Evolutionary conservation across 164 flowering plant species (phyloP), one percentile per base, ranked within the genome.

Genomic region (Chimonanthus praecox): DNA sequence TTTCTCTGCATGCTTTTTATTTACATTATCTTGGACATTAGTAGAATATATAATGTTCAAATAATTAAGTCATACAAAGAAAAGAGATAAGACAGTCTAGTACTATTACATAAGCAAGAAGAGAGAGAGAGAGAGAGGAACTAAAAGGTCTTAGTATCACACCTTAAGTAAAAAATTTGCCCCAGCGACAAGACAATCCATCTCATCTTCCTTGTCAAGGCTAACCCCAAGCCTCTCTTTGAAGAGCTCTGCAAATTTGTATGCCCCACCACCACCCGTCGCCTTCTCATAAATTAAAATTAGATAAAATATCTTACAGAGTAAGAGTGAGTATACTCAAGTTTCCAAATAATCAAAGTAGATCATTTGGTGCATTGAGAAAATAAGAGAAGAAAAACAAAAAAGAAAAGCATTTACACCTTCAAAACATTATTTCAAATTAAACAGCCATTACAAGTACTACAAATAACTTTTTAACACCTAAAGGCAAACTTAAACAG

Each of bases 101-200:
- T 49, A 33, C 60, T n/a, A 48, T 43, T 16, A 8, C 5, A 54
- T 10, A 54, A 11, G 16, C 60, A 11, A 54, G 60, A 54, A 54
- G 16, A 33, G 33, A 33, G 33, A 33, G 33, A 33, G 33, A 33
- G 33, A 33, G 33, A 33, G 33, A 33, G 33, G 47, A n/a, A 49
- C 2, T 47, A 13, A 49, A 11, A 2, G 6, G 72, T 4, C 33
- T 50, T 9, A n/a, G 70, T 48, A 49, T 64, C 62, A 6, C 69
- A 90, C 93, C 94, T 92, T 89, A 69, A 92, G 89, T 73, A 92
- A 83, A 81, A 89, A 91, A 82, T 92, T 92, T 68, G 90, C 94
- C 79, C 97, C 97, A 73, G 88, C 77, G 0, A 91, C 97, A 71
- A 91, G 89, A 71, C 85, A 89, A 49, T 85, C 85, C 94, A 92